Conservation (phyloP, 371 early-diverging fungal species). For the Chytridium lagenaria region DNA sequence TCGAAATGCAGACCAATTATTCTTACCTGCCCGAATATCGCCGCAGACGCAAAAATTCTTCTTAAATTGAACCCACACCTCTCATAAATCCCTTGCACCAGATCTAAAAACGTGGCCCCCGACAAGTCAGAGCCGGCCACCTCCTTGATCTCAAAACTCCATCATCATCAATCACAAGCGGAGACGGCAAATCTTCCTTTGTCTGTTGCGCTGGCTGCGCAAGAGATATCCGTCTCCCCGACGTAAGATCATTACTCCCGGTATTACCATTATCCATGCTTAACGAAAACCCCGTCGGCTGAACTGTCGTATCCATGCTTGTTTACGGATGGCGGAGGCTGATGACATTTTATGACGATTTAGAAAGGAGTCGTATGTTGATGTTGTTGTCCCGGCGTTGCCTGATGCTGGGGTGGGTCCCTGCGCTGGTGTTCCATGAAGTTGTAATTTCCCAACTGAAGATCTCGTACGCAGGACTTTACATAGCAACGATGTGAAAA, state of each 20-base stretch:
- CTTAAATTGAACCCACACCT: not conserved
- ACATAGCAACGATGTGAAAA: conserved; percentile 11
- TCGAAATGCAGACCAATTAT: not conserved
- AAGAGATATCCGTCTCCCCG: not conserved
- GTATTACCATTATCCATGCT: not conserved
- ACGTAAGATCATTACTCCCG: not conserved
- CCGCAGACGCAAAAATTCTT: not conserved
- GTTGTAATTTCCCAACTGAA: not conserved
- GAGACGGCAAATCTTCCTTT: conserved; percentile 9
- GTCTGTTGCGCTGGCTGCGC: not conserved
- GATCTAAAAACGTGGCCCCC: not conserved
- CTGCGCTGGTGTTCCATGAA: no score
- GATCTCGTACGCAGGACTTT: conserved; percentile 8
- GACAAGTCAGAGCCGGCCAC: conserved; percentile 18
- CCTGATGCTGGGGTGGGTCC: no score
- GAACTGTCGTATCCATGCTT: not conserved
- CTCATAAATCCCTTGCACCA: conserved; percentile 10
- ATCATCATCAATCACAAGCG: conserved; percentile 18
- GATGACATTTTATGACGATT: not conserved
- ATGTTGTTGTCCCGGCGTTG: no score
- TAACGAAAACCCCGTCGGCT: not conserved
- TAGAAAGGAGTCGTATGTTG: not conserved
- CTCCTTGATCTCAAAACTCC: conserved; percentile 12
- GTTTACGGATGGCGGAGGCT: no score
- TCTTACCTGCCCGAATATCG: conserved; percentile 2